Conservation (phyloP, 371 early-diverging fungal species). For the Dinochytrium kinnereticum region DNA sequence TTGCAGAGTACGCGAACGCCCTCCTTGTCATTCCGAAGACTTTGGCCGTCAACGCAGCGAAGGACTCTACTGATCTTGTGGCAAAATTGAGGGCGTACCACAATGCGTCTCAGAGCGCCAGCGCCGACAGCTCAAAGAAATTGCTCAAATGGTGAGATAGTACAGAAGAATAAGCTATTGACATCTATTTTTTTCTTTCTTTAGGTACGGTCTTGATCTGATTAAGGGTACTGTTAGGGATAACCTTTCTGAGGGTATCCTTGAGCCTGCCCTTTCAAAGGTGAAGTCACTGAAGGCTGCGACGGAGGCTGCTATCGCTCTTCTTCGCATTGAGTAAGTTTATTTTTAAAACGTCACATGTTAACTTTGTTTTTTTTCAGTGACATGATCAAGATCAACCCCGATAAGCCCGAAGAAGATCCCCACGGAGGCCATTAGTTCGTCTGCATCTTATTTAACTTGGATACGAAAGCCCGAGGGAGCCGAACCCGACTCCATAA, state of each 20-base stretch:
- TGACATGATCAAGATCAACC: slow-evolving; percentile 90
- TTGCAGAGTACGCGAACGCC: slow-evolving; percentile 98
- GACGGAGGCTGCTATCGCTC: slow-evolving; percentile 99
- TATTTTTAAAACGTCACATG: not conserved
- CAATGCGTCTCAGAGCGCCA: slow-evolving; percentile 73
- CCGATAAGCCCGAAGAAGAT: slow-evolving; percentile 47
- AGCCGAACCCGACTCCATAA: slow-evolving; percentile 22
- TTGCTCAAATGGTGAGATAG: slow-evolving; percentile 78
- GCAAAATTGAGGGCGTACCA: slow-evolving; percentile 96
- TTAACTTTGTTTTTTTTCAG: slow-evolving; percentile 27
- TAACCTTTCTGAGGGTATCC: slow-evolving; percentile 95
- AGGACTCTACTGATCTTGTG: slow-evolving; percentile 97
- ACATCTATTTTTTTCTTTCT: too few species aligned
- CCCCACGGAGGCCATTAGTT: slow-evolving; percentile 45
- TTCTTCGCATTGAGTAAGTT: slow-evolving; percentile 93
- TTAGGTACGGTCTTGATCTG: slow-evolving; percentile 86
- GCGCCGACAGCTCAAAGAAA: slow-evolving; percentile 64
- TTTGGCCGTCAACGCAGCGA: slow-evolving; percentile 98
- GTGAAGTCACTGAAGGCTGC: slow-evolving; percentile 98
- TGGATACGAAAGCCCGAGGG: not conserved
- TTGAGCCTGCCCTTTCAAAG: slow-evolving; percentile 99
- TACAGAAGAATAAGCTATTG: too few species aligned
- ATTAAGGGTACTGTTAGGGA: slow-evolving; percentile 94
- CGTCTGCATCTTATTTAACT: not conserved
- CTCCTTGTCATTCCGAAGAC: slow-evolving; percentile 98